Conservation (phyloP, 768 basidiomycete genomes). For the Dioszegia aurantiaca region DNA sequence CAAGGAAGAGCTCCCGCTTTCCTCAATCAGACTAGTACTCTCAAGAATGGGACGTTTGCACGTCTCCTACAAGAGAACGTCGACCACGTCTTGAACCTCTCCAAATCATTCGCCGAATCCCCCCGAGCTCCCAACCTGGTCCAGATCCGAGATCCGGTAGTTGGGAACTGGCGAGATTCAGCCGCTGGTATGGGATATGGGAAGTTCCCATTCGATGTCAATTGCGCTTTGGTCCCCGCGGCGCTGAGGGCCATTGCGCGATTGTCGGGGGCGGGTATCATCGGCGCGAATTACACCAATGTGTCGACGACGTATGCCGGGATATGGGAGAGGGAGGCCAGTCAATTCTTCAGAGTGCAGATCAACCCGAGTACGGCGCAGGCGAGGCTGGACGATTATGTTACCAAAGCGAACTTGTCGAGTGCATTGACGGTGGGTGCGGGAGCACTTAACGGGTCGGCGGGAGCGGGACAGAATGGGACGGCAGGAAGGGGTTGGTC, state of each 20-base stretch:
- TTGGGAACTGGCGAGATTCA: conserved; percentile 58
- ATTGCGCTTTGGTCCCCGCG: conserved; percentile 55
- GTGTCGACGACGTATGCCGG: conserved; percentile 13
- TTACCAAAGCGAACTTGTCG: too few relatives aligned
- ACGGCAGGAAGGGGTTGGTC: conserved; percentile 4
- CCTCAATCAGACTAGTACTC: conserved; percentile 51
- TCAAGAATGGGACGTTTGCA: conserved; percentile 56
- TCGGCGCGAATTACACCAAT: conserved; percentile 33
- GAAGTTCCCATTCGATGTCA: conserved; percentile 57
- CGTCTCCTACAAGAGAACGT: conserved; percentile 54
- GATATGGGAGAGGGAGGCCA: conserved; percentile 54
- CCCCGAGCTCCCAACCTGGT: conserved; percentile 51
- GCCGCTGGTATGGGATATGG: conserved; percentile 56
- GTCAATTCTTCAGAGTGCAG: conserved; percentile 53
- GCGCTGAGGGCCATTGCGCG: conserved; percentile 53
- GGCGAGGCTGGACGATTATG: conserved; percentile 36
- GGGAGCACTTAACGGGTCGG: conserved; percentile 25
- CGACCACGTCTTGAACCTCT: conserved; percentile 54
- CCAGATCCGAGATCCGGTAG: conserved; percentile 54
- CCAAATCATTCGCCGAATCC: conserved; percentile 53
- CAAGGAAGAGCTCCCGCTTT: conserved; percentile 51
- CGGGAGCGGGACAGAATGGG: neutral
- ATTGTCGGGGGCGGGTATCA: conserved; percentile 48
- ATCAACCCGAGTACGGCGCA: conserved; percentile 49
- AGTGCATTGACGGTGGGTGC: conserved; percentile 41